These are phyloP conservation scores for Monosporozyma unispora DNA, from an alignment of 805 yeast genomes.

Conservation along the genomic window DNA sequence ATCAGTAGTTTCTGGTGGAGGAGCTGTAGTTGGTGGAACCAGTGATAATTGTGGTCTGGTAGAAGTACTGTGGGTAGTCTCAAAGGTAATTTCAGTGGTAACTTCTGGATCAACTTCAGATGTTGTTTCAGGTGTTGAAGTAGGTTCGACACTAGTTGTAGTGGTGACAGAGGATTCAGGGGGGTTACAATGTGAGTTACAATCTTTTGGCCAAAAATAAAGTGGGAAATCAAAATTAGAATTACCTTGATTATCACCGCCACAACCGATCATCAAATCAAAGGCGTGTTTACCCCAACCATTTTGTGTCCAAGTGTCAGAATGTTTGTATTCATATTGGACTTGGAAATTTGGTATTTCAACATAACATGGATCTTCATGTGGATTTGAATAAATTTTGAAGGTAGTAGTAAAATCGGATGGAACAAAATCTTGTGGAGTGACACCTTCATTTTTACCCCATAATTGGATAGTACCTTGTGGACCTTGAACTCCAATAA, in stretches of 20 bases:
- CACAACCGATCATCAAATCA: slow-evolving; percentile 15
- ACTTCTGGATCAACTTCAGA: too few species aligned
- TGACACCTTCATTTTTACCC: slow-evolving; percentile 12
- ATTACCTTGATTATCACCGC: slow-evolving; percentile 11
- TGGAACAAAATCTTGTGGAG: slow-evolving; percentile 8
- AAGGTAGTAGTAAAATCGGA: slow-evolving; percentile 16
- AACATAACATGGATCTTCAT: slow-evolving; percentile 3
- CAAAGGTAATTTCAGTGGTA: too few species aligned
- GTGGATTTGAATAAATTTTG: slow-evolving; percentile 7
- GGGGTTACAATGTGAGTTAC: background rate
- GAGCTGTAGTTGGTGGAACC: too few species aligned
- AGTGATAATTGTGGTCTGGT: too few species aligned
- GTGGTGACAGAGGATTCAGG: too few species aligned
- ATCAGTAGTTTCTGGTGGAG: too few species aligned
- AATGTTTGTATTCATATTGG: slow-evolving; percentile 13
- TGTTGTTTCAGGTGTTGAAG: too few species aligned
- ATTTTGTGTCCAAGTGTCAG: slow-evolving; percentile 8
- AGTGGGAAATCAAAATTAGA: slow-evolving; percentile 17
- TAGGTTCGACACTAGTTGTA: too few species aligned
- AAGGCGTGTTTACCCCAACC: slow-evolving; percentile 13
- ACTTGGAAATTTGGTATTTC: slow-evolving; percentile 19
- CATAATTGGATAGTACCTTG: slow-evolving; percentile 9
- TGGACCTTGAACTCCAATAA: slow-evolving; percentile 15
- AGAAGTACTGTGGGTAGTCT: too few species aligned
- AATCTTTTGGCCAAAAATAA: slow-evolving; percentile 9